These are phyloP conservation scores for Entophlyctis helioformis DNA, from an alignment of 192 early-diverging fungal genomes.

Conservation along the genomic window DNA sequence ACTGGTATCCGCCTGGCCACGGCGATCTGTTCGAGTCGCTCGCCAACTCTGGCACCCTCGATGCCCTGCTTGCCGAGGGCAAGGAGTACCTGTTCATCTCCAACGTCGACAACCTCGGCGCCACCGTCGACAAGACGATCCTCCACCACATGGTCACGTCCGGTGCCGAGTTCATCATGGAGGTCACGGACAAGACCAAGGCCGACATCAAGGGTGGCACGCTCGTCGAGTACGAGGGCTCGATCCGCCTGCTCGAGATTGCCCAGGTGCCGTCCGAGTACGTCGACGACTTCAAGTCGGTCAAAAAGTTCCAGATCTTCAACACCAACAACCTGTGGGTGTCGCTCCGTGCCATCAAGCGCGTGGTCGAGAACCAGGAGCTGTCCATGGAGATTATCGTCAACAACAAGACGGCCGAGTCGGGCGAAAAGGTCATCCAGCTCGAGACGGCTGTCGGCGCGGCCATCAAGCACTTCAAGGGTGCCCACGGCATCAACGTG, in stretches of 20 bases:
- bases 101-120: slow-evolving; percentile 98
- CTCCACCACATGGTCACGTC: slow-evolving; percentile 80
- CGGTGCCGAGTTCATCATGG: slow-evolving; percentile 94
- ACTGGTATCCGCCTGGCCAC: slow-evolving; percentile 57
- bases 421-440: slow-evolving; percentile 94
- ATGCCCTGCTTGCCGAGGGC: slow-evolving; percentile 82
- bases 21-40: slow-evolving; percentile 96
- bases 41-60: slow-evolving; percentile 84
- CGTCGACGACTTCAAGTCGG: slow-evolving; percentile 93
- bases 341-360: slow-evolving; percentile 38
- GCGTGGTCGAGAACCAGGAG: slow-evolving; percentile 64
- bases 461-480: slow-evolving; percentile 93
- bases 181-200: slow-evolving; percentile 99
- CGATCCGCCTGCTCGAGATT: slow-evolving; percentile 88
- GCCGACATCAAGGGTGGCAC: slow-evolving; percentile 99
- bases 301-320: slow-evolving; percentile 99
- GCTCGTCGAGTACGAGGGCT: slow-evolving; percentile 94
- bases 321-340: slow-evolving; percentile 72
- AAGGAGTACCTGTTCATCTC: slow-evolving; percentile 99
- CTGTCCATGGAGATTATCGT: slow-evolving; percentile 91
- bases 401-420: slow-evolving; percentile 88
- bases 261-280: slow-evolving; percentile 97
- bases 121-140: slow-evolving; percentile 88
- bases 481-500: slow-evolving; percentile 95
- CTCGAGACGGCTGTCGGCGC: slow-evolving; percentile 98